Evolutionary conservation across 164 flowering plant species (phyloP).

Genomic region (Brasenia schreberi): DNA sequence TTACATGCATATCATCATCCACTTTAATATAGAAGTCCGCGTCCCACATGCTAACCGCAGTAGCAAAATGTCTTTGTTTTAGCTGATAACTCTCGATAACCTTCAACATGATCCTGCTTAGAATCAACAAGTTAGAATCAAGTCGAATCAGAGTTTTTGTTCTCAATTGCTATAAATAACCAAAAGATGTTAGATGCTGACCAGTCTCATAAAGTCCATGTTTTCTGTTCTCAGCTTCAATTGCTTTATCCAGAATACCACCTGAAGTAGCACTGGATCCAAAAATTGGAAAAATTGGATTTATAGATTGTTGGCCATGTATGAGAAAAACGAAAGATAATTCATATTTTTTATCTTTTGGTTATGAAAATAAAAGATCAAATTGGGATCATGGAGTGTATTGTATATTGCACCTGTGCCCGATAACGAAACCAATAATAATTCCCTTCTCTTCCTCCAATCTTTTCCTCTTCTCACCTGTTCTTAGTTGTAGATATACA

Average conservation of each 20-base stretch:
- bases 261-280: slow-evolving; percentile 85
- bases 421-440: slow-evolving; percentile 80
- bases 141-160: no score
- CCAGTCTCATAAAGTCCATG: slow-evolving; percentile 92
- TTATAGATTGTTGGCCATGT: neutral
- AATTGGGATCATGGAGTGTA: no score
- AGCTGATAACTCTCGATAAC: slow-evolving; percentile 62
- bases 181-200: slow-evolving; percentile 4
- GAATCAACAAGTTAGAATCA: no score
- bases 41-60: slow-evolving; percentile 62
- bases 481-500: slow-evolving; percentile 1
- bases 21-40: slow-evolving; percentile 74
- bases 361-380: no score
- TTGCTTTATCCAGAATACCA: slow-evolving; percentile 87
- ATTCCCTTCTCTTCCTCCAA: slow-evolving; percentile 98
- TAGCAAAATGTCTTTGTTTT: slow-evolving; percentile 58
- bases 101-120: slow-evolving; percentile 61
- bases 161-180: slow-evolving; percentile 2
- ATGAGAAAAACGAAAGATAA: no score
- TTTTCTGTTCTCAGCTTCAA: slow-evolving; percentile 85
- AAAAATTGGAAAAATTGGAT: neutral
- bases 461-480: slow-evolving; percentile 74
- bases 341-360: no score
- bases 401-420: slow-evolving; percentile 63
- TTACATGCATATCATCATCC: slow-evolving; percentile 22